These are phyloP conservation scores for Chloridella minuta DNA, from an alignment of 352 stramenopile species.

Conservation along the genomic window DNA sequence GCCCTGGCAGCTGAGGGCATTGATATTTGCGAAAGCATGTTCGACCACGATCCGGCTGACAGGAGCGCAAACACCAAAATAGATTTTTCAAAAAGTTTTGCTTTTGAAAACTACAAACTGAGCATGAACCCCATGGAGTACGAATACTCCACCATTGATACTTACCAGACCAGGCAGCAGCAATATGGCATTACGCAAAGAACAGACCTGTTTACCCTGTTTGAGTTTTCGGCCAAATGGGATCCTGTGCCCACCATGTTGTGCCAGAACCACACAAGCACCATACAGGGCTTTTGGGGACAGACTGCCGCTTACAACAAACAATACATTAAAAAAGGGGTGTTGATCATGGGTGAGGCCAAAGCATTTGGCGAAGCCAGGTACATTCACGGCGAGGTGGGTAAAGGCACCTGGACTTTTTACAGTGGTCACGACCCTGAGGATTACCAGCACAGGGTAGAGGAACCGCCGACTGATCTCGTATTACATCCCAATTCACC, in stretches of 20 bases:
- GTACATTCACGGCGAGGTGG: background rate
- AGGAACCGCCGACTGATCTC: background rate
- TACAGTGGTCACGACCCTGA: background rate
- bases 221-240: background rate
- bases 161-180: background rate
- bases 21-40: background rate
- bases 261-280: background rate
- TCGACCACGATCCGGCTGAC: background rate
- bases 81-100: background rate
- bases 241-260: background rate
- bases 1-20: background rate
- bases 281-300: background rate
- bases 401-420: background rate
- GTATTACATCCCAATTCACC: background rate
- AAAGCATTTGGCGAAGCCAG: background rate
- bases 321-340: background rate
- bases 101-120: background rate
- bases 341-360: background rate
- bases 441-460: background rate
- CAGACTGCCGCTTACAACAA: background rate
- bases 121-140: background rate
- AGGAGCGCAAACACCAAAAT: background rate
- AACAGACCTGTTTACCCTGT: background rate
- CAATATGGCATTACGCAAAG: background rate
- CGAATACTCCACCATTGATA: background rate